A percentile compares a stretch with the other conserved stretches of the same genome.
phyloP scores from a whole-genome alignment of 1,139 yeast genomes.

The Protomyces macrosporus region DNA sequence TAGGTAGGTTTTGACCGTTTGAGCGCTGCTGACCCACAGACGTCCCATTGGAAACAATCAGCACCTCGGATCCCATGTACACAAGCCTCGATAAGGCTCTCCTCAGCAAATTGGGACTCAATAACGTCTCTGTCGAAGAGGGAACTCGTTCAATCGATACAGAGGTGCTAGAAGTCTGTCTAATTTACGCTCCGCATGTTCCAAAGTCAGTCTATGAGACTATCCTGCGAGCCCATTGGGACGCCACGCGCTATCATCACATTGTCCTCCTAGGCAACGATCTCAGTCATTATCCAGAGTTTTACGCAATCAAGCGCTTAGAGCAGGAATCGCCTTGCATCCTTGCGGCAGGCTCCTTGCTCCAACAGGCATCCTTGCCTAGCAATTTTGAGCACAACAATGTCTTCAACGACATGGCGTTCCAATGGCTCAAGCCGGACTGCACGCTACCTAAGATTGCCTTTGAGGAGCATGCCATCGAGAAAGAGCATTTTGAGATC shows the following conservation, averaged over 20 bases:
- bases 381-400: conserved; percentile 19
- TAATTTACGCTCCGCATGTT: conserved; percentile 16
- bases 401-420: conserved; percentile 19
- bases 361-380: background rate
- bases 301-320: background rate
- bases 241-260: background rate
- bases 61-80: conserved; percentile 22
- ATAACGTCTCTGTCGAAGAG: background rate
- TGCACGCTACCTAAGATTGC: background rate
- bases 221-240: conserved; percentile 9
- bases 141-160: background rate
- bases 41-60: background rate
- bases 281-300: conserved; percentile 12
- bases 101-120: background rate
- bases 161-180: background rate
- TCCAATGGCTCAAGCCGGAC: conserved; percentile 7
- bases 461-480: conserved; percentile 8
- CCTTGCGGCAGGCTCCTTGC: background rate
- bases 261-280: conserved; percentile 11
- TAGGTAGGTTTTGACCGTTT: background rate
- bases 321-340: conserved; percentile 14
- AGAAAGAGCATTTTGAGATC: conserved; percentile 18
- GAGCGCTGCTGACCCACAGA: background rate
- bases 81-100: conserved; percentile 6
- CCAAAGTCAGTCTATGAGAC: conserved; percentile 23